Percentiles rank a stretch among this genome's conserved stretches.
Conservation (phyloP, 306 rosid genomes). For the Calophaca sinica region DNA sequence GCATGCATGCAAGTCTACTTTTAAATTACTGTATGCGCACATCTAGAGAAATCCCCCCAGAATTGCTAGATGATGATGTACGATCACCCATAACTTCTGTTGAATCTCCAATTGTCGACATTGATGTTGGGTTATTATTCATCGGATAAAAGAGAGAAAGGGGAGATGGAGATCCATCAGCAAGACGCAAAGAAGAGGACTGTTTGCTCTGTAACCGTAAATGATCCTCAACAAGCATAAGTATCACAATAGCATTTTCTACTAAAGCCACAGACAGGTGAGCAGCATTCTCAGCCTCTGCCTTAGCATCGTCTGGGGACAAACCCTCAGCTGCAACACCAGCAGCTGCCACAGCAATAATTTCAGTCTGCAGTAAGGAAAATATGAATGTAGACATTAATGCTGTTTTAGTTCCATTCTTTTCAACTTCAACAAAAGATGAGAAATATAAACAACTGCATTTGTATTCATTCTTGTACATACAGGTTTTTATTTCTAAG, state of each 20-base stretch:
- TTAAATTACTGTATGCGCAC: conserved; percentile 57
- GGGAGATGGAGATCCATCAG: conserved; percentile 79
- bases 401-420: conserved; percentile 35
- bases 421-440: conserved; percentile 30
- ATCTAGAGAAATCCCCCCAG: conserved; percentile 75
- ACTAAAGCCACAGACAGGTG: conserved; percentile 93
- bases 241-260: conserved; percentile 94
- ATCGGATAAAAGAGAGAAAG: conserved; percentile 75
- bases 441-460: conserved; percentile 29
- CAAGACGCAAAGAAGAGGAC: conserved; percentile 59
- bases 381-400: conserved; percentile 54
- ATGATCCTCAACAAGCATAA: conserved; percentile 99
- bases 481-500: conserved; percentile 14
- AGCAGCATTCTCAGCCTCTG: conserved; percentile 93
- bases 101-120: conserved; percentile 52
- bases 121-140: conserved; percentile 55
- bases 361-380: conserved; percentile 84
- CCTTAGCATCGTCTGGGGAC: conserved; percentile 82
- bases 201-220: conserved; percentile 86
- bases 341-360: conserved; percentile 96
- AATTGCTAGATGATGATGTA: conserved; percentile 61
- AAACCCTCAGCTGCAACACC: conserved; percentile 94
- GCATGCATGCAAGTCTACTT: conserved; percentile 40
- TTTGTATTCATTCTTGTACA: conserved; percentile 18
- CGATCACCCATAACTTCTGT: conserved; percentile 54